Evolutionary conservation across 2,329 filamentous ascomycete genomes (phyloP), one percentile per base, ranked within the genome.

Genomic region (Colletotrichum camelliae): DNA sequence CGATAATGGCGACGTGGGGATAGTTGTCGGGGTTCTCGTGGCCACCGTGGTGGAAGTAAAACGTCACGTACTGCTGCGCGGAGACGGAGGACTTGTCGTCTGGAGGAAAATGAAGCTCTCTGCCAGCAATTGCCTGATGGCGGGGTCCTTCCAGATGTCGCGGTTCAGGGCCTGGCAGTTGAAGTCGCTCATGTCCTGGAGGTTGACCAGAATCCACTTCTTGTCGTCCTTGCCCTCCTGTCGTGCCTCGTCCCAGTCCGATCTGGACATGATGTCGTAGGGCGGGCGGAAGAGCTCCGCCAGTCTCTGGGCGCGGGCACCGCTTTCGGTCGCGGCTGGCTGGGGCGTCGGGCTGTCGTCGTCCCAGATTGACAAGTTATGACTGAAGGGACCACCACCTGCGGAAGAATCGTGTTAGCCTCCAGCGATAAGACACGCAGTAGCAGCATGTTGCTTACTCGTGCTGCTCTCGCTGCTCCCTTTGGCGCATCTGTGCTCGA

Each of bases 81-180:
- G 93, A 91, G 1, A 92, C 91, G 79, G 97, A 96, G 78, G 95
- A 93, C 85, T 98, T 98, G 79, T 93, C 92, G 86, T 97, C 82
- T 99, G 97, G 80, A 99, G 87, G 85, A 99, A 99, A 79, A 99
- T 91, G 83, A 99, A 99, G 85, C 97, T 96, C 82, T 98, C 96
- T 80, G 91, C 91, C 35, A 99, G 89, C 1, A 97, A 91, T n/a
- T 94, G 92, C 80, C 91, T 92, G 73, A 99, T 92, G 3, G 93
- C 90, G 21, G 91, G 85, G 79, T 98, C 94, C 85, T 98, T 98
- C 97, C 97, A 99, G 70, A 98, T 92, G 83, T 99, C 97, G 60
- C 97, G 91, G 82, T 99, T 99, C 21, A 99, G 88, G 4, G 95
- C 91, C 83, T 99, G 97, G 84, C 97, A 99, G 84, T 97, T 94